Percentiles rank a stretch among this genome's conserved stretches.
phyloP scores from a whole-genome alignment of 169 alveolate species.

The Plasmodium malariae region DNA sequence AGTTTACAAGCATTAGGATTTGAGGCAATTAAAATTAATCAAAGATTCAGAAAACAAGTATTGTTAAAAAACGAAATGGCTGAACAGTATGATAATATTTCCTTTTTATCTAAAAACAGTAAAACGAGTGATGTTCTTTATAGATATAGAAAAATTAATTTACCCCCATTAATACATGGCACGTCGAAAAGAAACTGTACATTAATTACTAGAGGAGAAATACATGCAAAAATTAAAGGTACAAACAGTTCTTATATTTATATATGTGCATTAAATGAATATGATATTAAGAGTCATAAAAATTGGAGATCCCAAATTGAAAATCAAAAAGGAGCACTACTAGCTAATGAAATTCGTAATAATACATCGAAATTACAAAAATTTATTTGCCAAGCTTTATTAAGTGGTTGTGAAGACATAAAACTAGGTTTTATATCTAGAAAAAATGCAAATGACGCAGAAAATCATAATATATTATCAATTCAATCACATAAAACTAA shows the following conservation, averaged over 20 bases:
- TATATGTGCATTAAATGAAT: slow-evolving; percentile 90
- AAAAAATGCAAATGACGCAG: slow-evolving; percentile 89
- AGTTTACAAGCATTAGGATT: slow-evolving; percentile 91
- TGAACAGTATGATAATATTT: slow-evolving; percentile 82
- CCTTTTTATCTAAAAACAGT: slow-evolving; percentile 85
- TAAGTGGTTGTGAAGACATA: slow-evolving; percentile 92
- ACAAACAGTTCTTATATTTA: slow-evolving; percentile 83
- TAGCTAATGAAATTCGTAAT: slow-evolving; percentile 91
- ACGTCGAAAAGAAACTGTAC: slow-evolving; percentile 73
- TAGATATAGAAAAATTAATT: slow-evolving; percentile 89
- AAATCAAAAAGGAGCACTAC: slow-evolving; percentile 91
- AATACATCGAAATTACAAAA: slow-evolving; percentile 91
- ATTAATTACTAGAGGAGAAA: slow-evolving; percentile 86
- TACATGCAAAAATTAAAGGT: slow-evolving; percentile 84
- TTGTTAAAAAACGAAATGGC: slow-evolving; percentile 81
- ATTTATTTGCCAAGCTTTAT: slow-evolving; percentile 91
- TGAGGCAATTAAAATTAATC: slow-evolving; percentile 93
- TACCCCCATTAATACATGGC: slow-evolving; percentile 87
- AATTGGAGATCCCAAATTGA: slow-evolving; percentile 91
- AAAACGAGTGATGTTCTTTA: slow-evolving; percentile 88
- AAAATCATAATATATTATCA: slow-evolving; percentile 86
- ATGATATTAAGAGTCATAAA: slow-evolving; percentile 87
- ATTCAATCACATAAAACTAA: slow-evolving; percentile 91
- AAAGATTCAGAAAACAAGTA: slow-evolving; percentile 90
- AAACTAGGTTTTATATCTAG: slow-evolving; percentile 91